phyloP scores from a whole-genome alignment of 2,329 filamentous ascomycete genomes.

The Fusarium gaditjirri region DNA sequence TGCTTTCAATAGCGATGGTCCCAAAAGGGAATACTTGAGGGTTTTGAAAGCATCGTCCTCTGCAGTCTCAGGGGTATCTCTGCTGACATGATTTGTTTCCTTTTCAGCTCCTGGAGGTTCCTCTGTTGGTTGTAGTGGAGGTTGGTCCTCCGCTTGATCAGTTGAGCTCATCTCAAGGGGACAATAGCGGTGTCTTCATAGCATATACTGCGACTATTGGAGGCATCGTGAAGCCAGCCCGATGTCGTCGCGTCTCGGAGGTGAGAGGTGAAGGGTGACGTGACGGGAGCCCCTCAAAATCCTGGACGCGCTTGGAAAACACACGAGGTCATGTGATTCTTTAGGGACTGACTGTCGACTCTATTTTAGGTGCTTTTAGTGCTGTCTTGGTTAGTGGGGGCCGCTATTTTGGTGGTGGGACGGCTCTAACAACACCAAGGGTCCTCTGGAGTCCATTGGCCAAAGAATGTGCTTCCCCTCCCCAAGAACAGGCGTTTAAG shows the following conservation, averaged over 20 bases:
- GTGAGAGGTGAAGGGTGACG: slow-evolving; percentile 26
- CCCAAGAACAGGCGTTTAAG: slow-evolving; percentile 44
- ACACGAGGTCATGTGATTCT: slow-evolving; percentile 43
- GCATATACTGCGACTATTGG: slow-evolving; percentile 5
- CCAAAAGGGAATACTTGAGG: slow-evolving; percentile 89
- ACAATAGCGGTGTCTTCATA: neutral
- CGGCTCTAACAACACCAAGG: slow-evolving; percentile 41
- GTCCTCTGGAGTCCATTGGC: slow-evolving; percentile 39
- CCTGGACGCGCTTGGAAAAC: slow-evolving; percentile 24
- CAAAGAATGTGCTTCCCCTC: slow-evolving; percentile 37
- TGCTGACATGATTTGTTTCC: slow-evolving; percentile 2
- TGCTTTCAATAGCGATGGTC: slow-evolving; percentile 91
- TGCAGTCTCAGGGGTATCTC: slow-evolving; percentile 10
- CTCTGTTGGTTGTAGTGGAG: slow-evolving; percentile 17
- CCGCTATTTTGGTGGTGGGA: slow-evolving; percentile 42
- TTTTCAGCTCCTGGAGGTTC: neutral
- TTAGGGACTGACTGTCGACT: neutral
- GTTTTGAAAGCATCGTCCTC: slow-evolving; percentile 55
- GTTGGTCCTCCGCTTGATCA: slow-evolving; percentile 24
- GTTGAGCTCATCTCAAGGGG: slow-evolving; percentile 35
- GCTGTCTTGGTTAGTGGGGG: slow-evolving; percentile 31
- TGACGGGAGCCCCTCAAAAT: slow-evolving; percentile 26
- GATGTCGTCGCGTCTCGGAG: slow-evolving; percentile 35
- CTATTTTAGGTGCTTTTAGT: neutral
- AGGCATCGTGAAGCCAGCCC: slow-evolving; percentile 34